Evolutionary conservation across 768 basidiomycete species (phyloP), one percentile per base, ranked within the genome.

Genomic region (Naematelia encephala): DNA sequence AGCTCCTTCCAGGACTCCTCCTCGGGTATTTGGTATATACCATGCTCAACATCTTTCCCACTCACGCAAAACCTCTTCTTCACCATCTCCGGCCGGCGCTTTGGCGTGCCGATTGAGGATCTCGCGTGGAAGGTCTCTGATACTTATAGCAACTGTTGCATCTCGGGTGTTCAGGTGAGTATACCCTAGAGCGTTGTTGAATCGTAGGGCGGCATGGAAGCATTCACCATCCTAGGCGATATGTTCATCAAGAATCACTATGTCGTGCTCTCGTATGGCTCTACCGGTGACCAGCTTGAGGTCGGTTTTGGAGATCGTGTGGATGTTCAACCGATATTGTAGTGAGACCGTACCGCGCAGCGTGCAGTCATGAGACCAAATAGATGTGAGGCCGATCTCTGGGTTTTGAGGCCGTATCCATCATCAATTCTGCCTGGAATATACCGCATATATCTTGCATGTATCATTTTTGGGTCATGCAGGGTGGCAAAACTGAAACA

Each of bases 211-310:
- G 71, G 69, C 13, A 62, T 64, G 42, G 53, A 51, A 5, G n/a
- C 29, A 0, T 73, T 69, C 52, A 67, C 67, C 4, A 61, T 73
- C 23, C 63, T 73, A 3, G 72, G 69, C 1, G 72, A 70, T 34
- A 52, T 71, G 49, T 73, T 70, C 55, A 67, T 73, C 56, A 68
- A 71, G 60, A 73, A 69, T 34, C 67, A 68, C 52, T 71, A 66
- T 56, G 53, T 67, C 13, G 66, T 63, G 11, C 52, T 70, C 0
- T 61, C 61, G 8, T 65, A 70, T 56, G 64, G 62, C 14, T 27
- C 39, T 2, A 42, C 44, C 21, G 54, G 45, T n/a, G 45, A 47
- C 23, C 13, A 53, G 12, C 47, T 58, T 0, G 48, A 61, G 39
- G 64, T 66, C 3, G 67, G 59, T 22, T 27, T 67, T 22, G 65